phyloP scores from a whole-genome alignment of 805 yeast genomes.

The Wickerhamiella kazuoi region DNA sequence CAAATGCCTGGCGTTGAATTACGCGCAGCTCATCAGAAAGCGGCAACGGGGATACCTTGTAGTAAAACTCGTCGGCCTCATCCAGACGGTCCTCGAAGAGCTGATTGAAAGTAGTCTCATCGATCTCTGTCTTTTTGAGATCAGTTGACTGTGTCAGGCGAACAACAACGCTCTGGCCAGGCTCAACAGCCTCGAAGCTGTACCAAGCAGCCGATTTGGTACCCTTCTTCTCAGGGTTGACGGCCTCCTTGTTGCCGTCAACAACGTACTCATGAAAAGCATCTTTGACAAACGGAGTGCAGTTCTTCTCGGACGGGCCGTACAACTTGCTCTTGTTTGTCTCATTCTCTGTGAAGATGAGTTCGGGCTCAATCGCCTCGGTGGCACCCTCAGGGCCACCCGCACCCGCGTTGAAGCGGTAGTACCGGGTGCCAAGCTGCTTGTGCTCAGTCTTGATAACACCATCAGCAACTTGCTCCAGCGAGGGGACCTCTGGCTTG shows the following conservation, averaged over 20 bases:
- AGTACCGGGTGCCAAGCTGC: slow-evolving; percentile 47
- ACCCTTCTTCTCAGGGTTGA: slow-evolving; percentile 56
- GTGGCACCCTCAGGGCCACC: too few relatives aligned
- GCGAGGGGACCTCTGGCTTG: slow-evolving; percentile 9
- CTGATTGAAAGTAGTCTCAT: slow-evolving; percentile 58
- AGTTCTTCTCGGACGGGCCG: slow-evolving; percentile 33
- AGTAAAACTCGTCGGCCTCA: slow-evolving; percentile 86
- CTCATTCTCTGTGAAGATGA: slow-evolving; percentile 79
- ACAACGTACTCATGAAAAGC: slow-evolving; percentile 78
- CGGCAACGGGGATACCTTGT: slow-evolving; percentile 75
- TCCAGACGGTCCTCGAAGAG: slow-evolving; percentile 52
- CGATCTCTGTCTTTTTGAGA: slow-evolving; percentile 22
- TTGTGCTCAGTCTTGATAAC: slow-evolving; percentile 45
- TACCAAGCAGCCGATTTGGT: slow-evolving; percentile 80
- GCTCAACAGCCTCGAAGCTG: slow-evolving; percentile 60
- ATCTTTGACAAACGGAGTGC: slow-evolving; percentile 53
- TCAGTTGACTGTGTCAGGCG: slow-evolving; percentile 35
- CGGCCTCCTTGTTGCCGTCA: slow-evolving; percentile 37
- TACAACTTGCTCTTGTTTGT: slow-evolving; percentile 59
- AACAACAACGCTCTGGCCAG: slow-evolving; percentile 73
- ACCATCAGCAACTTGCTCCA: slow-evolving; percentile 28
- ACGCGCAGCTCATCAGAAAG: slow-evolving; percentile 59
- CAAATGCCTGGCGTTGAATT: slow-evolving; percentile 85
- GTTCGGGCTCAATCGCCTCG: slow-evolving; percentile 55
- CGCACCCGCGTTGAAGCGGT: slow-evolving; percentile 29